phyloP scores from a whole-genome alignment of 176 grass and related monocot species.

The Hordeum marinum region DNA sequence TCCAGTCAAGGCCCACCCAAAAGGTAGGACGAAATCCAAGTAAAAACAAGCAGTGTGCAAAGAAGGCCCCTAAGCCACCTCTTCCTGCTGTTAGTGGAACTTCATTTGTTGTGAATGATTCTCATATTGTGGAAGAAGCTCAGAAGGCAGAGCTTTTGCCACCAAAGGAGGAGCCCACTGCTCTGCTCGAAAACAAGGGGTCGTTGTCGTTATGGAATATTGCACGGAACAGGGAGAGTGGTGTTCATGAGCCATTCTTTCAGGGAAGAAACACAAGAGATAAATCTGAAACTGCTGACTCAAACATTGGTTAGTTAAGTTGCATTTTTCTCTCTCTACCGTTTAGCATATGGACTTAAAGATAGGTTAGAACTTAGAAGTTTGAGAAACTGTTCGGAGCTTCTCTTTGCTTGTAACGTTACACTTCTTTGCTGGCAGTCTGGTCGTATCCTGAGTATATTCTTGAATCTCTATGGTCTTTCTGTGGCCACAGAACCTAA shows the following conservation, averaged over 20 bases:
- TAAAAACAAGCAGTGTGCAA: slow-evolving; percentile 35
- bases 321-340: background rate
- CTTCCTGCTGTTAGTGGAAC: slow-evolving; percentile 1
- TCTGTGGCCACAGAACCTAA: too few species aligned
- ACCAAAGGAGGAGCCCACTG: slow-evolving; percentile 15
- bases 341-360: background rate
- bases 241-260: slow-evolving; percentile 15
- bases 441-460: background rate
- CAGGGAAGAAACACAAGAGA: slow-evolving; percentile 11
- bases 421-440: background rate
- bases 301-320: slow-evolving; percentile 44
- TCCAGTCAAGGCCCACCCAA: slow-evolving; percentile 32
- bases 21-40: background rate
- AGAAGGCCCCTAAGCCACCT: slow-evolving; percentile 35
- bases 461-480: too few species aligned
- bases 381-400: background rate
- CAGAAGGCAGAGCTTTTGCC: background rate
- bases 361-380: background rate
- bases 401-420: background rate
- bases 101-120: slow-evolving; percentile 22
- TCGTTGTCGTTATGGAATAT: slow-evolving; percentile 1
- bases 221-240: slow-evolving; percentile 18
- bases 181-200: slow-evolving; percentile 13
- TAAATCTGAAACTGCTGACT: slow-evolving; percentile 10
- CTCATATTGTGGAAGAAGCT: slow-evolving; percentile 2